These are phyloP conservation scores for Apiotrichum porosum DNA, from an alignment of 1,284 basidiomycete genomes.

Conservation along the genomic window DNA sequence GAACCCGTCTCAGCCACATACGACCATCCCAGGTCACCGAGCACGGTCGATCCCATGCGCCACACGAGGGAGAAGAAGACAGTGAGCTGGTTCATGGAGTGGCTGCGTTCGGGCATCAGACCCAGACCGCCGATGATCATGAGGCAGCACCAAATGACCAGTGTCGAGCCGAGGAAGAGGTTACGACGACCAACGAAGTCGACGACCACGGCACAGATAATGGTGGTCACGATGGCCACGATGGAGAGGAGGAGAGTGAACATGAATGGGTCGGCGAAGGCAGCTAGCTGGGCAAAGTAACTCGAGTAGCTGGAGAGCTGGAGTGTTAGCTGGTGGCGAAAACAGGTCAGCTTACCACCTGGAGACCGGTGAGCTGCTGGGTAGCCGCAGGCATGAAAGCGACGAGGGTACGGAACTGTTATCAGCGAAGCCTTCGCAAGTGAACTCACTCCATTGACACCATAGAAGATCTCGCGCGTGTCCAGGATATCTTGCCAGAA, in stretches of 20 bases:
- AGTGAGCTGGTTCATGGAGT: constrained; percentile 17
- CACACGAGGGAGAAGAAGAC: constrained; percentile 26
- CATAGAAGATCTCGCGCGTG: constrained; percentile 14
- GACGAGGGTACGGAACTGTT: constrained; percentile 30
- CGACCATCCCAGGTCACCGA: constrained; percentile 25
- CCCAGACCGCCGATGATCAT: constrained; percentile 30
- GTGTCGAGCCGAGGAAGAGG: constrained; percentile 19
- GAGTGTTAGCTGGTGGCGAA: too few relatives aligned
- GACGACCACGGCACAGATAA: constrained; percentile 22
- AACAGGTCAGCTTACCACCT: constrained; percentile 22
- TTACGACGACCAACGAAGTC: constrained; percentile 29
- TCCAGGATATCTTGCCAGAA: constrained; percentile 12
- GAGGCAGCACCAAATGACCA: constrained; percentile 17
- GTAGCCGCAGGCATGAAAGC: constrained; percentile 26
- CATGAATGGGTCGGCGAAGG: constrained; percentile 30
- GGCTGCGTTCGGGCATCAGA: constrained; percentile 9
- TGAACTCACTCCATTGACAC: constrained; percentile 27
- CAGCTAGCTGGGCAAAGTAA: constrained; percentile 27
- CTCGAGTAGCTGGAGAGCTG: constrained; percentile 23
- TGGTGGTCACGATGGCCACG: constrained; percentile 22
- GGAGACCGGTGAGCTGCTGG: constrained; percentile 31
- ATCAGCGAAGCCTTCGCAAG: too few relatives aligned
- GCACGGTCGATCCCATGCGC: constrained; percentile 21
- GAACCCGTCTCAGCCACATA: constrained; percentile 24
- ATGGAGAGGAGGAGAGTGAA: constrained; percentile 25